Evolutionary conservation across 202 grass and related monocot species (phyloP), one percentile per base, ranked within the genome.

Genomic region (Alloteropsis angusta): DNA sequence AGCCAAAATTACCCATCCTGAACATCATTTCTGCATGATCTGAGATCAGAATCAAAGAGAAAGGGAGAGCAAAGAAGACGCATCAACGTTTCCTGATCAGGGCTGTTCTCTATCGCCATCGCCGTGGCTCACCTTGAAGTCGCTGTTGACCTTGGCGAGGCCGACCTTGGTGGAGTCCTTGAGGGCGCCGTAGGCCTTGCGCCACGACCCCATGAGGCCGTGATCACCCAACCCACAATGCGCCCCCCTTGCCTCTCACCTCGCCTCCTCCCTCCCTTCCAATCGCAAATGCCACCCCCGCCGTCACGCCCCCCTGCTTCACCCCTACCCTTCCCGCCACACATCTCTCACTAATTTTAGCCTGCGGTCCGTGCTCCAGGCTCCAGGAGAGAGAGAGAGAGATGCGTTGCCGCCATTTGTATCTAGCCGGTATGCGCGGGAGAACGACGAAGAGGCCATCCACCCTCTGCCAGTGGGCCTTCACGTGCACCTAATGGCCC

Each of bases 71-170:
- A 30, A 30, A 30, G 5, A 30, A 11, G 8, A 38, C 1, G 9
- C 37, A 65, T 65, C 61, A 65, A 41, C 5, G 7, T 5, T 7
- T 18, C 60, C 3, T 18, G 32, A 6, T 21, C 30, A 5, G 14
- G 19, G 25, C 3, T 6, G 1, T 28, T 28, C 9, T 2, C 16
- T 2, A 49, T 34, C 9, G 0, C 26, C 37, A 19, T 56, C 64
- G 25, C 49, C 38, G 44, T 15, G 17, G 23, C 65, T 71, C 39
- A 97, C 93, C 93, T 97, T 97, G 83, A 86, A 93, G 49, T 93
- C 84, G 84, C 93, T 97, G 70, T 91, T 89, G 93, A 97, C 94
- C 88, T 97, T 97, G 55, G 94, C 88, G 68, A 97, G 94, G 82
- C 91, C 90, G 75, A 92, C 90, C 81, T 41, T 91, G 79, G 93